Conservation (phyloP, 2,329 filamentous ascomycete species). For the Ceratocystis albifundus region DNA sequence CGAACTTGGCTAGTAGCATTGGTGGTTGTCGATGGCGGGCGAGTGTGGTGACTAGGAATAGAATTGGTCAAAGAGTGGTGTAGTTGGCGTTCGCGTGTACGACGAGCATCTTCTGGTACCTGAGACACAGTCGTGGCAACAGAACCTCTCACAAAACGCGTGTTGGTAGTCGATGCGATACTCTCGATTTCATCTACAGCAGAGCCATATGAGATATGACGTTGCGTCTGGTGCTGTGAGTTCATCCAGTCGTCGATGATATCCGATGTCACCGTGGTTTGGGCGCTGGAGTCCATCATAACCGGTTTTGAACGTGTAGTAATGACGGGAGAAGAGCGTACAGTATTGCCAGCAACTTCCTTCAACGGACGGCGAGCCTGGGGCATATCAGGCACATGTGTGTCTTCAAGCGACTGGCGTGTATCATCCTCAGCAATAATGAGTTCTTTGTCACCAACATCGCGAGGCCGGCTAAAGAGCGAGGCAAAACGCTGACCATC, state of each 20-base stretch:
- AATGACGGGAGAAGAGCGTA: conserved; percentile 33
- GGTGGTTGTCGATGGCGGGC: conserved; percentile 39
- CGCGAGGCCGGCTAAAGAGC: conserved; percentile 34
- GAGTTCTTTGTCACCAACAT: conserved; percentile 24
- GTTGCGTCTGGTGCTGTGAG: conserved; percentile 33
- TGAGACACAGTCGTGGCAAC: conserved; percentile 34
- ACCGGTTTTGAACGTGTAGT: not conserved
- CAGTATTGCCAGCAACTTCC: conserved; percentile 50
- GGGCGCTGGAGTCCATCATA: conserved; percentile 42
- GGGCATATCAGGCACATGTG: conserved; percentile 37
- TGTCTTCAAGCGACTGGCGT: conserved; percentile 39
- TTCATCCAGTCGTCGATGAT: conserved; percentile 67
- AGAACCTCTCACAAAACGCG: conserved; percentile 6
- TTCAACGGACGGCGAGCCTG: conserved; percentile 48
- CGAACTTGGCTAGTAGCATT: conserved; percentile 37
- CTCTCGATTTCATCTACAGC: conserved; percentile 49
- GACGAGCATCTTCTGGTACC: conserved; percentile 15
- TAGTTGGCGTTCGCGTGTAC: conserved; percentile 13
- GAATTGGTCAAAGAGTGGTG: conserved; percentile 33
- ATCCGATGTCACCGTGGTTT: conserved; percentile 72
- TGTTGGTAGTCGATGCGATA: conserved; percentile 37
- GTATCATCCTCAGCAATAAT: conserved; percentile 56
- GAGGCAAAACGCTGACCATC: conserved; percentile 33
- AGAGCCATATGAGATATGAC: conserved; percentile 26
- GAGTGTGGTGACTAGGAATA: conserved; percentile 44